phyloP scores from a whole-genome alignment of 106 monocot genomes.

The Dendrobium nobile region DNA sequence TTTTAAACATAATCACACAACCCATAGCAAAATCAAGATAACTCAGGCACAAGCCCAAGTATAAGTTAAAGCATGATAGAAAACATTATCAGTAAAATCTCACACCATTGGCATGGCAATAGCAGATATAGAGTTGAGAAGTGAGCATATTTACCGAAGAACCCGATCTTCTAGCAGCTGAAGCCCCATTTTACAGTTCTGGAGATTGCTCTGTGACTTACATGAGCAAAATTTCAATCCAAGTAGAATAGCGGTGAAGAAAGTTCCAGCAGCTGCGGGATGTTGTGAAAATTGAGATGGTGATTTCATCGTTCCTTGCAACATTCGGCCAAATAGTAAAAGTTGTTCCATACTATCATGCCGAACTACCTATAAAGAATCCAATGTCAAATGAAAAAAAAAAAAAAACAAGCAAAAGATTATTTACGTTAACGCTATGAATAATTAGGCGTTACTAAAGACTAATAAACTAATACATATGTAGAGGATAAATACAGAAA shows the following conservation, averaged over 20 bases:
- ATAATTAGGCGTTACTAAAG: neutral
- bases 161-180: constrained; percentile 83
- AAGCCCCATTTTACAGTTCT: constrained; percentile 66
- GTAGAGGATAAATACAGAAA: neutral
- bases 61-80: neutral
- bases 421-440: neutral
- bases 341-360: constrained; percentile 98
- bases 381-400: neutral
- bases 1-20: neutral
- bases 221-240: constrained; percentile 90
- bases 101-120: neutral
- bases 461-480: neutral
- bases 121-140: neutral
- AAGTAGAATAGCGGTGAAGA: constrained; percentile 96
- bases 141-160: constrained; percentile 46
- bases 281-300: constrained; percentile 78
- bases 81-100: neutral
- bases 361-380: constrained; percentile 61
- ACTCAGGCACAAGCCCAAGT: neutral
- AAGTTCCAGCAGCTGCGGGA: constrained; percentile 93
- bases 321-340: constrained; percentile 78
- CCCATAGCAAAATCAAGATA: neutral
- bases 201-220: constrained; percentile 74
- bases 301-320: constrained; percentile 97
- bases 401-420: constrained; percentile 1